Evolutionary conservation across 169 alveolate genomes (phyloP), one percentile per base, ranked within the genome.

Genomic region (Plasmodium vinckei): DNA sequence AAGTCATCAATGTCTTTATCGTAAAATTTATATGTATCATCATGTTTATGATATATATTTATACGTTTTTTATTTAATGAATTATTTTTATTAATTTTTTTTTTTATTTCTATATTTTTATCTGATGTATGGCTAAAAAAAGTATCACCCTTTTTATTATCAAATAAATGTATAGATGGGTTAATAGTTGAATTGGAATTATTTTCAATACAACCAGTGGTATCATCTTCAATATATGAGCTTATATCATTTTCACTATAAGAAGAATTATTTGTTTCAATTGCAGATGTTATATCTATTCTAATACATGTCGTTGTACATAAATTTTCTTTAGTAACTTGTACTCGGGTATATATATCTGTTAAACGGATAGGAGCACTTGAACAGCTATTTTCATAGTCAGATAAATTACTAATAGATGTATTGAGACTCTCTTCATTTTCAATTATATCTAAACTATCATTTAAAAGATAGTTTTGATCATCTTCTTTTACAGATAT

Each of bases 1-100:
- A 79, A 79, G 33, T 79, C 89, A 12, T 79, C 89, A 5, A 79
- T 79, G 25, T 79, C 89, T 49, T 79, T 79, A 33, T 79, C 25
- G 23, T 51, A 70, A 57, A 65, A 65, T 19, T 53, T 65, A 33
- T 79, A 79, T 5, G 82, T 9, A 57, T 79, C 51, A 7, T 79
- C 89, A 46, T 79, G 89, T 44, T 60, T 79, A 47, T 79, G 89
- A 53, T 79, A 79, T 2, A 79, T 79, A 69, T 79, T 60, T 7
- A 79, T 79, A 46, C 27, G 56, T 21, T 67, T 79, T 54, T 79
- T 79, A 69, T 65, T 65, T 53, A 79, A 17, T 5, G 49, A 17
- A 44, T 53, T 65, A 33, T n/a, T 79, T 49, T 79, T 79, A 44
- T 59, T 49, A 7, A n/a, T 51, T 64, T 19, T 10, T 46, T 21